Evolutionary conservation across 257 asterid genomes (phyloP).

Genomic region (Hygrophila difformis): DNA sequence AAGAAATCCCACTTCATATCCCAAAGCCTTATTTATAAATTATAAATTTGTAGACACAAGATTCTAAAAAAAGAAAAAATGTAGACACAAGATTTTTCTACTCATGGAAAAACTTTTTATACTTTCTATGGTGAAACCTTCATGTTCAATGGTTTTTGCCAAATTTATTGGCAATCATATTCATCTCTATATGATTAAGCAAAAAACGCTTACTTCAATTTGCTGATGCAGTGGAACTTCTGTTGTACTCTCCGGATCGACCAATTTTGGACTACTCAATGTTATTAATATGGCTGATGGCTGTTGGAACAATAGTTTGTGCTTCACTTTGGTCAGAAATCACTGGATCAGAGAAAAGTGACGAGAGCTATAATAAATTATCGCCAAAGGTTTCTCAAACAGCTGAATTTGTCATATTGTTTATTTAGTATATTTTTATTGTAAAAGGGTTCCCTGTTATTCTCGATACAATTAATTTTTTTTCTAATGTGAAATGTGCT

Average conservation of each 20-base stretch:
- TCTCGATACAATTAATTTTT: constrained; percentile 5
- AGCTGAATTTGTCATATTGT: constrained; percentile 12
- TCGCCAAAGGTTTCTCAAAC: constrained; percentile 43
- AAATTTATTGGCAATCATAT: constrained; percentile 12
- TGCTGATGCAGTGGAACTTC: constrained; percentile 64
- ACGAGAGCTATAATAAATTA: constrained; percentile 45
- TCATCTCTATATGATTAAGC: constrained; percentile 7
- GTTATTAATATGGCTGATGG: constrained; percentile 82
- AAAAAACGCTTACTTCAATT: constrained; percentile 17
- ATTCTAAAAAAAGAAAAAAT: no score
- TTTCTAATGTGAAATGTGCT: no score
- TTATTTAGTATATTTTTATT: constrained; percentile 14
- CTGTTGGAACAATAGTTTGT: constrained; percentile 77
- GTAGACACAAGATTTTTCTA: no score
- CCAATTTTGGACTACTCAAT: constrained; percentile 80
- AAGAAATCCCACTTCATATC: no score
- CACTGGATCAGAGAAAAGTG: constrained; percentile 56
- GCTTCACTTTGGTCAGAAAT: constrained; percentile 85
- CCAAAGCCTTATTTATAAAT: no score
- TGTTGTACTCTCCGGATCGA: constrained; percentile 78
- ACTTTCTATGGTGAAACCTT: no score
- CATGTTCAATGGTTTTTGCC: constrained; percentile 12
- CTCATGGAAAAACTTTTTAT: constrained; percentile 8
- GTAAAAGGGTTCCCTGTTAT: constrained; percentile 9
- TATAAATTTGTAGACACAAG: no score